Conservation (phyloP, 345 rosid species). For the Eucalyptus melliodora region DNA sequence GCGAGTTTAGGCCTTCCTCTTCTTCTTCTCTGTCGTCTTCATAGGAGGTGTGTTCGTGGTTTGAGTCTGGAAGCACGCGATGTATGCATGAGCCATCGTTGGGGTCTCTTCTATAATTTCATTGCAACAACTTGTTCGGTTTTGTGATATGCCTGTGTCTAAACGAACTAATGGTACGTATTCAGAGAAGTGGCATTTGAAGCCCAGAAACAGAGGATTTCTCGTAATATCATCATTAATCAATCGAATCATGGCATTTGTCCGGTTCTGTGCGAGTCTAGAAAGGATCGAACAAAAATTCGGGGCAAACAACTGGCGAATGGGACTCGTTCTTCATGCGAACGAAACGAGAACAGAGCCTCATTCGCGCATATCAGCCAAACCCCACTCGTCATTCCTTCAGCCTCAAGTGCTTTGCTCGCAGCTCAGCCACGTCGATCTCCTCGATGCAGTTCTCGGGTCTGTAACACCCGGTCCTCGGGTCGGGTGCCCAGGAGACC, state of each 20-base stretch:
- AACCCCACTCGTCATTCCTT: constrained; percentile 7
- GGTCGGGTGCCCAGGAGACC: constrained; percentile 61
- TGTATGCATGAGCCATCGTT: neutral
- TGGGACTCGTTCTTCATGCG: neutral
- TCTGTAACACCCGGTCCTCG: constrained; percentile 67
- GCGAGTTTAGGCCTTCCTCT: neutral
- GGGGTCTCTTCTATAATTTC: neutral
- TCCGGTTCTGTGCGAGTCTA: neutral
- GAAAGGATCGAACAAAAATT: neutral
- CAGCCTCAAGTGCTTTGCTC: constrained; percentile 47
- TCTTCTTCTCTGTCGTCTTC: neutral
- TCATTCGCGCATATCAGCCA: neutral
- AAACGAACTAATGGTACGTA: neutral
- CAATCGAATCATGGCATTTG: neutral
- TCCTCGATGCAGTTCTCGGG: constrained; percentile 52
- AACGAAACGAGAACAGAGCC: neutral
- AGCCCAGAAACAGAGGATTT: neutral
- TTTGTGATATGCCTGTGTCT: neutral
- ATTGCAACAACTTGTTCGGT: neutral
- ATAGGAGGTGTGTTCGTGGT: neutral
- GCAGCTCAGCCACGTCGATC: constrained; percentile 51
- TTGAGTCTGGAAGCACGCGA: neutral
- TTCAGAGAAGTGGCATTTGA: neutral
- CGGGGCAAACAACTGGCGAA: neutral
- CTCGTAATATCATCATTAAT: neutral